These are phyloP conservation scores for Colletotrichum endophyticum DNA, from an alignment of 2,329 filamentous ascomycete genomes.

Conservation along the genomic window DNA sequence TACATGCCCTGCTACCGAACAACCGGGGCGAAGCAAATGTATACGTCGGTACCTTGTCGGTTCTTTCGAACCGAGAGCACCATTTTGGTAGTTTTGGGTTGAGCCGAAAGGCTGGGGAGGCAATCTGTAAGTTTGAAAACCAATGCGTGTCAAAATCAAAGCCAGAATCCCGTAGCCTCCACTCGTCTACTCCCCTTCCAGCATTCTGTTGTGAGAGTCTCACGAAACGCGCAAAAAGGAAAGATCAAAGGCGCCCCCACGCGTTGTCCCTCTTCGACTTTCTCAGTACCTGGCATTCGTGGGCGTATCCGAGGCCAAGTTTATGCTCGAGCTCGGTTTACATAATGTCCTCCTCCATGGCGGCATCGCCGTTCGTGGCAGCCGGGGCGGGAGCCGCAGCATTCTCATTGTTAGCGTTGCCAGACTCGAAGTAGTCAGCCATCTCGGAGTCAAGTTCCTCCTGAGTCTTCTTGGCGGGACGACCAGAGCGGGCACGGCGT, in stretches of 20 bases:
- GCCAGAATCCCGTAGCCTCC: slow-evolving; percentile 12
- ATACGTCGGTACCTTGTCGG: neutral
- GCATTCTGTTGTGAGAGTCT: slow-evolving; percentile 7
- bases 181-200: slow-evolving; percentile 1
- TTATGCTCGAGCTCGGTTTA: slow-evolving; percentile 25
- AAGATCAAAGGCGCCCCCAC: neutral
- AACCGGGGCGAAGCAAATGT: slow-evolving; percentile 3
- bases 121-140: slow-evolving; percentile 15
- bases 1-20: slow-evolving; percentile 10
- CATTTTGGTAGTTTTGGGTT: slow-evolving; percentile 4
- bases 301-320: neutral
- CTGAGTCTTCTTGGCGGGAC: slow-evolving; percentile 83
- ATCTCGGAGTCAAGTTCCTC: slow-evolving; percentile 98
- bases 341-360: slow-evolving; percentile 72
- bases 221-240: slow-evolving; percentile 9
- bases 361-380: slow-evolving; percentile 55
- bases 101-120: slow-evolving; percentile 6
- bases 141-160: slow-evolving; percentile 13
- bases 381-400: slow-evolving; percentile 51
- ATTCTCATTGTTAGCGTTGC: slow-evolving; percentile 45
- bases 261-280: neutral
- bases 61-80: neutral
- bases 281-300: neutral
- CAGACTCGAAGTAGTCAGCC: slow-evolving; percentile 84
- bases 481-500: slow-evolving; percentile 61